Evolutionary conservation across 495 filamentous ascomycete genomes (phyloP).

Genomic region (Lepraria neglecta): DNA sequence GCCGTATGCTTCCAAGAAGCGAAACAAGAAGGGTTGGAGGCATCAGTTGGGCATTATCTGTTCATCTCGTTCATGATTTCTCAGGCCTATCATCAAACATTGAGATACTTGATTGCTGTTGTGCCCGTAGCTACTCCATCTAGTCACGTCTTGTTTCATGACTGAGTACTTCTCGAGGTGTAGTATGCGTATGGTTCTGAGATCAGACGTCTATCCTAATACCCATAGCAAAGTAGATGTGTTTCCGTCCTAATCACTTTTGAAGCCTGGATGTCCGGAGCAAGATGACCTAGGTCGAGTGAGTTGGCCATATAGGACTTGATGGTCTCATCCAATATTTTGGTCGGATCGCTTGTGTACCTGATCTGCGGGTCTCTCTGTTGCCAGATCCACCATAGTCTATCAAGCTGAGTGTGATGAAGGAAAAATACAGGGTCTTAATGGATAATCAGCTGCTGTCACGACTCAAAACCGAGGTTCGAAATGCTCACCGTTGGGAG

Average conservation of each 20-base stretch:
- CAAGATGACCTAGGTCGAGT: conserved; percentile 3
- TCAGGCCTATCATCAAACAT: not conserved
- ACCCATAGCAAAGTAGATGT: conserved; percentile 11
- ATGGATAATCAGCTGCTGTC: not conserved
- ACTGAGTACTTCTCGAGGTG: not conserved
- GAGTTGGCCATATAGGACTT: too few species aligned
- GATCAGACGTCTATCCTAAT: conserved; percentile 8
- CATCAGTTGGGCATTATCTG: not conserved
- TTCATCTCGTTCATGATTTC: not conserved
- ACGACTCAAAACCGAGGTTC: not conserved
- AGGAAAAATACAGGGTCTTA: conserved; percentile 53
- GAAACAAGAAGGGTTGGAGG: not conserved
- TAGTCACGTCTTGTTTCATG: not conserved
- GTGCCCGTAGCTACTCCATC: not conserved
- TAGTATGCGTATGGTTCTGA: not conserved
- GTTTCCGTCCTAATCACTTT: conserved; percentile 8
- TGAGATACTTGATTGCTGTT: not conserved
- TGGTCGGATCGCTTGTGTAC: conserved; percentile 16
- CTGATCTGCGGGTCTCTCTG: conserved; percentile 38
- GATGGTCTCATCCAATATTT: not conserved
- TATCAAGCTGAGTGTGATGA: conserved; percentile 52
- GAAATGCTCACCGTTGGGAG: conserved; percentile 24
- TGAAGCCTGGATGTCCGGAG: not conserved
- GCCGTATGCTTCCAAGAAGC: not conserved
- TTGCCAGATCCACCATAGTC: conserved; percentile 56